Evolutionary conservation across 2,329 filamentous ascomycete species (phyloP).

Genomic region (Xylariales sp.): DNA sequence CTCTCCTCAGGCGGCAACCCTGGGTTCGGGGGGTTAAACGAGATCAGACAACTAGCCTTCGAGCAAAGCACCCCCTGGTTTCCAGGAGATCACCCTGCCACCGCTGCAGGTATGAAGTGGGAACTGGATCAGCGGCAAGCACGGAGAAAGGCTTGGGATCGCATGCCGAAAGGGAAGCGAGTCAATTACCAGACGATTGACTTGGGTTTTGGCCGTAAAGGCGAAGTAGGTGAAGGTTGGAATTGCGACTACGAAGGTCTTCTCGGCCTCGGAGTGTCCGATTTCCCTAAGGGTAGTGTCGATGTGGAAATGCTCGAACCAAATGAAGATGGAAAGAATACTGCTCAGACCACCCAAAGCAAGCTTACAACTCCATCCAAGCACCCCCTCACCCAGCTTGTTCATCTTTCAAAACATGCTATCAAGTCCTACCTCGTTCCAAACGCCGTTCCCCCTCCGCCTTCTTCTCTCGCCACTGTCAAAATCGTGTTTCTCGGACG

Average conservation of each 20-base stretch:
- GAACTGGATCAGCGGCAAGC: conserved; percentile 61
- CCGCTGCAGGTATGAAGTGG: conserved; percentile 74
- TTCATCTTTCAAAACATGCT: conserved; percentile 32
- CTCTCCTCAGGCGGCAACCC: conserved; percentile 76
- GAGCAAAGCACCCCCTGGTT: conserved; percentile 79
- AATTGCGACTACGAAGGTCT: conserved; percentile 78
- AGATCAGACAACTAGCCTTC: conserved; percentile 76
- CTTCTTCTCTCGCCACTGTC: conserved; percentile 51
- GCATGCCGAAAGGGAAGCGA: conserved; percentile 77
- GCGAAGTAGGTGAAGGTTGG: conserved; percentile 79
- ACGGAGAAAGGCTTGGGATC: conserved; percentile 64
- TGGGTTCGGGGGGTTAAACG: conserved; percentile 75
- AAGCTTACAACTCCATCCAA: conserved; percentile 7
- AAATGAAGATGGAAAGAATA: conserved; percentile 4
- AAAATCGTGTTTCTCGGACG: conserved; percentile 63
- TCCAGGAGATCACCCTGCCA: conserved; percentile 78
- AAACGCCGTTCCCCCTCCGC: conserved; percentile 20
- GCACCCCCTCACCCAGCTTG: conserved; percentile 19
- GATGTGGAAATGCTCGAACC: conserved; percentile 7
- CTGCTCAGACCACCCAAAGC: conserved; percentile 5
- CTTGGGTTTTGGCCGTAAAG: conserved; percentile 68
- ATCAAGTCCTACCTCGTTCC: conserved; percentile 28
- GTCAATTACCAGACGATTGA: conserved; percentile 70
- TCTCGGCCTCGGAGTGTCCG: conserved; percentile 33
- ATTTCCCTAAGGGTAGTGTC: conserved; percentile 14